phyloP scores from a whole-genome alignment of 306 rosid genomes.

The Sicyos baderoa region DNA sequence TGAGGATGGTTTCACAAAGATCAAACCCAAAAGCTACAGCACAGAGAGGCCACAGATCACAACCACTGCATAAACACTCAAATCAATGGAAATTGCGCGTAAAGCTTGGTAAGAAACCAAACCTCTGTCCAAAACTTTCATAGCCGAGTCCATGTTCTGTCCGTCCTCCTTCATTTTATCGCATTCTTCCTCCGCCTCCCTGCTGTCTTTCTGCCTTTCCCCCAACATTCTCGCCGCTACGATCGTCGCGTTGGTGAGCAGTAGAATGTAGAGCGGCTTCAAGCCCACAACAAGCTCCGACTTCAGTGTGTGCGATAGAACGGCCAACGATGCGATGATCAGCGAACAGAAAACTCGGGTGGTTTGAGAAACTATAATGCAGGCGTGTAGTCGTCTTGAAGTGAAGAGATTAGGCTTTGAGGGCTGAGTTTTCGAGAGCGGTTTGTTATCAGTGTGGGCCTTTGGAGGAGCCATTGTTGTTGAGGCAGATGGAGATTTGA shows the following conservation, averaged over 20 bases:
- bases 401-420: constrained; percentile 34
- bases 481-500: constrained; percentile 15
- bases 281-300: constrained; percentile 37
- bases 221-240: constrained; percentile 37
- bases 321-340: constrained; percentile 46
- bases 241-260: constrained; percentile 52
- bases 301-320: constrained; percentile 33
- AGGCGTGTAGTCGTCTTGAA: constrained; percentile 46
- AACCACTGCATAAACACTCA: constrained; percentile 61
- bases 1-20: constrained; percentile 5
- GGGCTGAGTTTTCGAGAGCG: neutral
- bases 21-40: constrained; percentile 27
- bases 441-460: constrained; percentile 12
- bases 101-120: constrained; percentile 68
- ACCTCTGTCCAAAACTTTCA: constrained; percentile 72
- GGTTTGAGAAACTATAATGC: constrained; percentile 55
- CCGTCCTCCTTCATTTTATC: constrained; percentile 29
- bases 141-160: constrained; percentile 53
- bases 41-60: constrained; percentile 57
- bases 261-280: constrained; percentile 61
- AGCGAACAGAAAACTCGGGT: constrained; percentile 45
- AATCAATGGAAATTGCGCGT: constrained; percentile 64
- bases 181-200: constrained; percentile 20
- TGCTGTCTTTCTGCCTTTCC: constrained; percentile 27
- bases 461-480: constrained; percentile 15